phyloP scores from a whole-genome alignment of 1,284 basidiomycete species.

The Bothia castanella region DNA sequence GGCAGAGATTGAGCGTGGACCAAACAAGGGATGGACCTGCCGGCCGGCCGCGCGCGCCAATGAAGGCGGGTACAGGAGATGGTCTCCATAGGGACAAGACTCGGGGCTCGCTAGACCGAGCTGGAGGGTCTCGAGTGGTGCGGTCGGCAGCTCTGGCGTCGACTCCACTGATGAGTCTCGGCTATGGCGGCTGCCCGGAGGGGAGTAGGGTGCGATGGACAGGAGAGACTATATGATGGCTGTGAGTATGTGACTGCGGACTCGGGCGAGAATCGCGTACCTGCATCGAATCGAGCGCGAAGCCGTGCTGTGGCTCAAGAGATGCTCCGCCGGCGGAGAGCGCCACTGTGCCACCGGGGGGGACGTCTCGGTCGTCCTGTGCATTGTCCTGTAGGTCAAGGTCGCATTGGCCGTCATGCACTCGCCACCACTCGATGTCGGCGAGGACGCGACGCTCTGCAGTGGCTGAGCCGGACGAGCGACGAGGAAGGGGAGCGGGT shows the following conservation, averaged over 20 bases:
- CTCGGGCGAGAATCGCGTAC: conserved; percentile 12
- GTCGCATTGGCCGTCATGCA: conserved; percentile 64
- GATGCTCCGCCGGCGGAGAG: conserved; percentile 25
- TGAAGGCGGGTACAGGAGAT: conserved; percentile 22
- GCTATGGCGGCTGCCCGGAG: conserved; percentile 40
- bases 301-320: conserved; percentile 21
- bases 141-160: conserved; percentile 45
- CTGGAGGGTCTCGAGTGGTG: conserved; percentile 43
- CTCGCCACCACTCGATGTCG: conserved; percentile 82
- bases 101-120: conserved; percentile 37
- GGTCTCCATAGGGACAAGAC: conserved; percentile 25
- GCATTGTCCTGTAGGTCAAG: conserved; percentile 38
- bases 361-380: conserved; percentile 19
- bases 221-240: conserved; percentile 32
- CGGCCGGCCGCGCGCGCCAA: conserved; percentile 22
- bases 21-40: conserved; percentile 22
- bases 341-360: conserved; percentile 19
- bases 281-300: conserved; percentile 25
- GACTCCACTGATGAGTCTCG: conserved; percentile 53
- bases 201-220: conserved; percentile 51
- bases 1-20: conserved; percentile 37
- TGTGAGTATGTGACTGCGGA: conserved; percentile 22
- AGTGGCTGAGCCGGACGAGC: conserved; percentile 63
- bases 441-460: conserved; percentile 64
- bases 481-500: conserved; percentile 45